phyloP scores from a whole-genome alignment of 169 alveolate genomes.

The Eimeria brunetti region DNA sequence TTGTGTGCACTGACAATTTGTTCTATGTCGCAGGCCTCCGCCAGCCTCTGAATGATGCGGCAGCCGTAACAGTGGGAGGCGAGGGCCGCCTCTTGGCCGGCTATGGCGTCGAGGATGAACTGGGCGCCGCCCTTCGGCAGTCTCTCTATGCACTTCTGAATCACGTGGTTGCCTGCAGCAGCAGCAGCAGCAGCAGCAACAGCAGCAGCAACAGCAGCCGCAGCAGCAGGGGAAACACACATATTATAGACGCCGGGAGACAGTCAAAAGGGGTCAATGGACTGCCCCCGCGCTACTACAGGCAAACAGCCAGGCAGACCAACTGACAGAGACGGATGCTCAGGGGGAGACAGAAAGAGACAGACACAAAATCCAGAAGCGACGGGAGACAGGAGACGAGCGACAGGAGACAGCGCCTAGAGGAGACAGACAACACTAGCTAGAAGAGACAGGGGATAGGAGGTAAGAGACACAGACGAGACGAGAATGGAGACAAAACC shows the following conservation, averaged over 20 bases:
- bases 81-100: constrained; percentile 78
- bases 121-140: constrained; percentile 83
- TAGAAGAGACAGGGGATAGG: neutral
- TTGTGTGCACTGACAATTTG: constrained; percentile 57
- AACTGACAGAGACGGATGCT: neutral
- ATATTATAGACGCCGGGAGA: neutral
- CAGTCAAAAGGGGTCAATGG: neutral
- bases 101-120: constrained; percentile 83
- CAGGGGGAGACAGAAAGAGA: neutral
- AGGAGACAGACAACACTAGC: neutral
- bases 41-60: constrained; percentile 90
- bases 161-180: constrained; percentile 84
- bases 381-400: no score
- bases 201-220: neutral
- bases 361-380: neutral
- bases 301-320: no score
- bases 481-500: neutral
- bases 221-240: neutral
- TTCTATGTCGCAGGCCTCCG: constrained; percentile 87
- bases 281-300: neutral
- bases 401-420: neutral
- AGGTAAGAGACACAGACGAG: no score
- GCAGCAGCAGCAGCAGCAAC: neutral
- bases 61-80: constrained; percentile 91
- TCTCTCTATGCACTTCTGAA: constrained; percentile 85